Percentiles rank a stretch among this genome's conserved stretches.
phyloP scores from a whole-genome alignment of 176 grass and related monocot genomes.

The Sorghum bicolor region Sorghum_bicolor_NCBIv3 NC_012873.2:49519001-49519500 shows the following conservation, averaged over 20 bases:
- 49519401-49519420: slow-evolving; percentile 29
- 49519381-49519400: neutral
- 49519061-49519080: neutral
- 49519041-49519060: neutral
- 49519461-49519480: slow-evolving; percentile 75
- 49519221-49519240: neutral
- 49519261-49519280: neutral
- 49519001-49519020: neutral
- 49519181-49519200: neutral
- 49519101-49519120: neutral
- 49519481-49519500: slow-evolving; percentile 53
- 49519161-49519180: too few species aligned
- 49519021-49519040: too few species aligned
- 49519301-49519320: neutral
- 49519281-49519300: neutral
- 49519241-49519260: neutral
- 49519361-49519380: neutral
- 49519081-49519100: neutral
- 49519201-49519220: neutral
- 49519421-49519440: slow-evolving; percentile 66
- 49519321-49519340: neutral
- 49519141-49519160: too few species aligned
- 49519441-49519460: slow-evolving; percentile 87
- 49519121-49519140: too few species aligned
- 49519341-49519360: neutral